Percentiles rank a stretch among this genome's conserved stretches.
These are phyloP conservation scores for Kodamaea kakaduensis DNA, from an alignment of 805 yeast genomes.

Conservation along the genomic window DNA sequence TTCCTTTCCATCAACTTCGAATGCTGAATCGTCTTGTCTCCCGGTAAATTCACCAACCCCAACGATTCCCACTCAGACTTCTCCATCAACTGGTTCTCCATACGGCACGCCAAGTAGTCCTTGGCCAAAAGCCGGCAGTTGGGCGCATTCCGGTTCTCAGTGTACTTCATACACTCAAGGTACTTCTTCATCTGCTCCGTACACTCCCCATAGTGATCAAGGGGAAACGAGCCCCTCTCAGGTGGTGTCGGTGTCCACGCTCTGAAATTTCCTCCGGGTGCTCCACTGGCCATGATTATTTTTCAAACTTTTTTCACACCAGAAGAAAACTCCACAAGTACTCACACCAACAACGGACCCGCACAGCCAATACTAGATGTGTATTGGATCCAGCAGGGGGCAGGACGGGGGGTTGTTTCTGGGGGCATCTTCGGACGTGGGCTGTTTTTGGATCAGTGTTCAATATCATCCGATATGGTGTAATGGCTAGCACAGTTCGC, in stretches of 20 bases:
- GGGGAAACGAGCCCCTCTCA: conserved; percentile 92
- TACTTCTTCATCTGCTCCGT: conserved; percentile 69
- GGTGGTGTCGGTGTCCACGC: conserved; percentile 84
- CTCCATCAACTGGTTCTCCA: conserved; percentile 62
- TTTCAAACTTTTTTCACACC: too few relatives aligned
- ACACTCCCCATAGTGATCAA: conserved; percentile 87
- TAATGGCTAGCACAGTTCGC: conserved; percentile 83
- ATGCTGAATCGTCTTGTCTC: conserved; percentile 18
- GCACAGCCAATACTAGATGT: too few relatives aligned
- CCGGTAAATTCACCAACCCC: conserved; percentile 41
- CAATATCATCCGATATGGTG: conserved; percentile 78
- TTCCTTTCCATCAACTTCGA: conserved; percentile 7
- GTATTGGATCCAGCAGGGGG: too few relatives aligned
- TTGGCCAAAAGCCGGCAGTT: conserved; percentile 85
- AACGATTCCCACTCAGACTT: conserved; percentile 41
- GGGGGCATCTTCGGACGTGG: background rate
- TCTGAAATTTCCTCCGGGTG: conserved; percentile 26
- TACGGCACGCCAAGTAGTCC: conserved; percentile 76
- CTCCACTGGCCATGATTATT: conserved; percentile 33
- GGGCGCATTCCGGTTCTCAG: conserved; percentile 82
- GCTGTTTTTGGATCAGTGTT: background rate
- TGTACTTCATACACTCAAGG: conserved; percentile 70
- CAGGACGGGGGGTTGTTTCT: background rate
- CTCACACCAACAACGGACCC: too few relatives aligned
- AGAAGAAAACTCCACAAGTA: too few relatives aligned